These are phyloP conservation scores for Fomitopsis schrenkii DNA, from an alignment of 1,284 basidiomycete species.

Conservation along the genomic window DNA sequence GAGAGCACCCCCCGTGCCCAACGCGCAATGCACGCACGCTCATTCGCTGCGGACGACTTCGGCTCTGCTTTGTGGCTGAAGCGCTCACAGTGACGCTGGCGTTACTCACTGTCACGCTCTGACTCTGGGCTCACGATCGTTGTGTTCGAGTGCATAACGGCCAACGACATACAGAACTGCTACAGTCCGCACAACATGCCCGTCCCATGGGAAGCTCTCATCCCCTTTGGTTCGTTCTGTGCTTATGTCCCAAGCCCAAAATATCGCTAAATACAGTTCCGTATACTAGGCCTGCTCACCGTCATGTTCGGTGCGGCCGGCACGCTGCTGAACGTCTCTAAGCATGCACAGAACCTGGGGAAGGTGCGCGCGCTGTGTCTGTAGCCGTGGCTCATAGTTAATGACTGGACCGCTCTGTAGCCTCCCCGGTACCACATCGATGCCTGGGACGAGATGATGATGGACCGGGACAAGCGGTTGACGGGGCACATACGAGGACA, in stretches of 20 bases:
- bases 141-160: neutral
- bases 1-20: no score
- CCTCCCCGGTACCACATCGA: slow-evolving; percentile 82
- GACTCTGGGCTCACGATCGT: neutral
- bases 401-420: slow-evolving; percentile 36
- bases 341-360: slow-evolving; percentile 79
- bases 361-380: slow-evolving; percentile 54
- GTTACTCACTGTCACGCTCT: neutral
- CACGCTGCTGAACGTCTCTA: slow-evolving; percentile 76
- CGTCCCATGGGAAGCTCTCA: slow-evolving; percentile 91
- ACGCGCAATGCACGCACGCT: neutral
- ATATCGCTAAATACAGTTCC: neutral
- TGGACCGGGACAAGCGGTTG: slow-evolving; percentile 82
- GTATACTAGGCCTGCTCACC: slow-evolving; percentile 69
- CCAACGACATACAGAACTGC: neutral
- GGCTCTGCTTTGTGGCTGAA: neutral
- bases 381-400: neutral
- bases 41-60: neutral
- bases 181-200: slow-evolving; percentile 55
- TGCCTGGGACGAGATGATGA: slow-evolving; percentile 93
- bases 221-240: slow-evolving; percentile 76
- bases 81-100: neutral
- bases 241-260: neutral
- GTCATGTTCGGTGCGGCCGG: slow-evolving; percentile 87
- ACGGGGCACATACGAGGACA: slow-evolving; percentile 89